A percentile compares a stretch with the other conserved stretches of the same genome.
These are phyloP conservation scores for Russula vinacea DNA, from an alignment of 768 basidiomycete species.

Conservation along the genomic window DNA sequence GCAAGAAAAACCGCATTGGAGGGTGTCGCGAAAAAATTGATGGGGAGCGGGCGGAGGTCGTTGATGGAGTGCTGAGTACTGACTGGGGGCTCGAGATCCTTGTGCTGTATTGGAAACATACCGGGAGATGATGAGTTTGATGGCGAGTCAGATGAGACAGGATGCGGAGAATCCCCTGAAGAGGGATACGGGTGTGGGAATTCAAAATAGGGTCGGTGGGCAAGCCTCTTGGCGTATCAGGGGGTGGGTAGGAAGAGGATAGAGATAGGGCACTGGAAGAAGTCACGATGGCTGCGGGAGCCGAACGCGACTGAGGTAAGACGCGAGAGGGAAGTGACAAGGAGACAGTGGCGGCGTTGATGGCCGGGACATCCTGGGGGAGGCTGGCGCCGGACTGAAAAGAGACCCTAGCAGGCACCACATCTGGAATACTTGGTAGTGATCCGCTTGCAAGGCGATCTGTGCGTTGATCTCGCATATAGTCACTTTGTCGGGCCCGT, in stretches of 20 bases:
- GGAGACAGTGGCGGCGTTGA: conserved; percentile 30
- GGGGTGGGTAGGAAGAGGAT: conserved; percentile 27
- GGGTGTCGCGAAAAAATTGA: conserved; percentile 27
- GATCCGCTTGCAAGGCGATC: conserved; percentile 55
- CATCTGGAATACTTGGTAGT: conserved; percentile 54
- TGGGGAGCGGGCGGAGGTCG: conserved; percentile 15
- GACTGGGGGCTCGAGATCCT: conserved; percentile 19
- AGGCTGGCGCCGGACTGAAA: conserved; percentile 43
- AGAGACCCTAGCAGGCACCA: conserved; percentile 66
- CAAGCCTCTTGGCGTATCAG: conserved; percentile 27
- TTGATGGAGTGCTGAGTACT: conserved; percentile 23
- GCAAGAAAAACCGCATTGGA: conserved; percentile 24
- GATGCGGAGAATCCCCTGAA: conserved; percentile 19
- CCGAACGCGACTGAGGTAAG: conserved; percentile 42
- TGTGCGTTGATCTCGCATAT: conserved; percentile 64
- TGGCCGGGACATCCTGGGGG: conserved; percentile 34
- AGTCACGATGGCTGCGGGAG: conserved; percentile 42
- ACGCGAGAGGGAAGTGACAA: conserved; percentile 30
- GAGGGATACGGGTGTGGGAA: conserved; percentile 8
- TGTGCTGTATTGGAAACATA: conserved; percentile 20
- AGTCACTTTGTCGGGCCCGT: conserved; percentile 43
- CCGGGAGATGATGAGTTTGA: conserved; percentile 28
- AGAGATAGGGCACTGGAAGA: conserved; percentile 31
- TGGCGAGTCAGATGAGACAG: conserved; percentile 6
- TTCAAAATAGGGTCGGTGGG: conserved; percentile 35